phyloP scores from a whole-genome alignment of 78 protist species.

The Dictyostelium capitatum region DNA sequence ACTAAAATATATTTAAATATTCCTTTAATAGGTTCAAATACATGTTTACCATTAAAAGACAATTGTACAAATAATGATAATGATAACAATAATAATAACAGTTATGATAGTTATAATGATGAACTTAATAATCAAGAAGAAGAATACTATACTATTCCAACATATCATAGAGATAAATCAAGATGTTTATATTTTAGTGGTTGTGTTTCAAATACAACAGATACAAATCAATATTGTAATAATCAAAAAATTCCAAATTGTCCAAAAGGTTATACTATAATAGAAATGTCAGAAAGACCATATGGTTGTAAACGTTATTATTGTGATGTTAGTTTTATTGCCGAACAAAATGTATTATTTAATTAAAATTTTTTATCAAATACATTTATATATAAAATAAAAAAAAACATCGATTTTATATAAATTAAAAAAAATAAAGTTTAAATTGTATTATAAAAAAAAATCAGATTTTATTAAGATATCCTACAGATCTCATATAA shows the following conservation, averaged over 20 bases:
- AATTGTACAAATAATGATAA: background rate
- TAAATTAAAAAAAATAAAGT: too few species aligned
- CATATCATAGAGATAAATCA: background rate
- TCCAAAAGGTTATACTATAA: background rate
- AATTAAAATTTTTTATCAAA: too few species aligned
- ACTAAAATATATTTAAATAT: background rate
- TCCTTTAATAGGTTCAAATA: background rate
- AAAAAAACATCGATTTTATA: too few species aligned
- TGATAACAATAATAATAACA: background rate
- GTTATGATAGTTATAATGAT: background rate
- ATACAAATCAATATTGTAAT: background rate
- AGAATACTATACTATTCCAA: background rate
- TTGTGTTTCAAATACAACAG: background rate
- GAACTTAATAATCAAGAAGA: background rate
- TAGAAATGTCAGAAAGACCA: background rate
- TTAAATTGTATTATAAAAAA: too few species aligned
- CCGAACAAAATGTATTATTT: background rate
- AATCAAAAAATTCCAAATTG: background rate
- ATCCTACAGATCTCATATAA: too few species aligned
- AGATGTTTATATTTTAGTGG: constrained; percentile 15
- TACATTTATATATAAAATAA: too few species aligned
- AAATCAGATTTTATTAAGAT: too few species aligned
- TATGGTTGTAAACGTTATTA: constrained; percentile 2
- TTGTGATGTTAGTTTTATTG: background rate
- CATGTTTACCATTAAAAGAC: background rate